These are phyloP conservation scores for Pseudogymnoascus sp. DNA, from an alignment of 2,329 filamentous ascomycete genomes.

Conservation along the genomic window DNA sequence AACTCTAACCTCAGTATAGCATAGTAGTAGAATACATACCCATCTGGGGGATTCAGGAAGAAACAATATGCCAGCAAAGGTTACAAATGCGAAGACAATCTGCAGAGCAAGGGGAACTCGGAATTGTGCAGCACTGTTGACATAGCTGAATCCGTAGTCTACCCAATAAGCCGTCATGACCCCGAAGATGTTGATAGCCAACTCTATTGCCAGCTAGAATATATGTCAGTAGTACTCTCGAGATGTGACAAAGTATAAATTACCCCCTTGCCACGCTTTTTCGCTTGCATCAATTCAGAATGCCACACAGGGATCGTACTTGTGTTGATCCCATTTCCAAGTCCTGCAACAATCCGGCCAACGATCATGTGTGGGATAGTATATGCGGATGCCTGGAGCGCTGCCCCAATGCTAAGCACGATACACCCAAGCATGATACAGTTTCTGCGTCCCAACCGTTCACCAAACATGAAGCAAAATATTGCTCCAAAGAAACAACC, in stretches of 20 bases:
- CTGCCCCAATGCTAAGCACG: slow-evolving; percentile 35
- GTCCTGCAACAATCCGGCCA: slow-evolving; percentile 36
- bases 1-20: not conserved
- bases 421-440: slow-evolving; percentile 35
- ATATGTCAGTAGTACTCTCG: not conserved
- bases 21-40: slow-evolving; percentile 18
- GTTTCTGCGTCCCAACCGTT: slow-evolving; percentile 35
- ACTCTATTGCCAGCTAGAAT: slow-evolving; percentile 21
- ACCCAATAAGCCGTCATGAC: slow-evolving; percentile 26
- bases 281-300: slow-evolving; percentile 34
- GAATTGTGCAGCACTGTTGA: slow-evolving; percentile 34
- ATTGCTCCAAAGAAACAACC: slow-evolving; percentile 35
- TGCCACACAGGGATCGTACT: slow-evolving; percentile 42
- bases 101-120: slow-evolving; percentile 43
- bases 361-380: slow-evolving; percentile 36
- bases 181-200: slow-evolving; percentile 32
- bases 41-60: slow-evolving; percentile 32
- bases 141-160: slow-evolving; percentile 33
- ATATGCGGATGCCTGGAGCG: slow-evolving; percentile 34
- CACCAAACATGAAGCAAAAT: slow-evolving; percentile 34
- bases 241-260: not conserved
- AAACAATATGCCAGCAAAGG: slow-evolving; percentile 27
- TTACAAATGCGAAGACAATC: slow-evolving; percentile 33
- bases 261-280: slow-evolving; percentile 30
- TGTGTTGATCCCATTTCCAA: slow-evolving; percentile 41